Conservation (phyloP, 164 flowering plant species). For the Vitis cinerea region DNA sequence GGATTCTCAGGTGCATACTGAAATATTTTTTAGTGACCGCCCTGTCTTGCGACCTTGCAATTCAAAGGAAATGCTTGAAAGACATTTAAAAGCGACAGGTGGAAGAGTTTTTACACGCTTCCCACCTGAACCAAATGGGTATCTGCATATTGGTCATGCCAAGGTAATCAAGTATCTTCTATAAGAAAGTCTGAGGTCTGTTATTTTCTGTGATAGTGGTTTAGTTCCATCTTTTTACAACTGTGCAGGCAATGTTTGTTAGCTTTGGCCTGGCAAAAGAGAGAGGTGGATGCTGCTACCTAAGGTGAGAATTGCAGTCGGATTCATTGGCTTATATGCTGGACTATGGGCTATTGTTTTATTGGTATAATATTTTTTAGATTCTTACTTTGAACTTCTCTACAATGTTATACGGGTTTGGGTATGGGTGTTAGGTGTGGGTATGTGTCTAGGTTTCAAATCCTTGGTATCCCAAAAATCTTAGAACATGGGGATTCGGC, state of each 20-base stretch:
- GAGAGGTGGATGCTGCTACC: conserved; percentile 82
- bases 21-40: conserved; percentile 77
- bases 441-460: too few species aligned
- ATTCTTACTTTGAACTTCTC: too few species aligned
- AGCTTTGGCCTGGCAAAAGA: conserved; percentile 95
- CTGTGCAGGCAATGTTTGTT: conserved; percentile 91
- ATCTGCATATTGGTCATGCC: conserved; percentile 99
- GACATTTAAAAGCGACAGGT: conserved; percentile 67
- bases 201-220: conserved; percentile 3
- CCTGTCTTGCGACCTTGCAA: conserved; percentile 77
- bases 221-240: conserved; percentile 3
- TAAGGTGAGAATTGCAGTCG: conserved; percentile 51
- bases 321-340: neutral
- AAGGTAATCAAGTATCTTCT: conserved; percentile 50
- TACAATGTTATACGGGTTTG: too few species aligned
- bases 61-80: conserved; percentile 69
- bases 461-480: too few species aligned
- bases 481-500: too few species aligned
- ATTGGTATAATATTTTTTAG: too few species aligned
- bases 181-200: neutral
- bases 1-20: conserved; percentile 83
- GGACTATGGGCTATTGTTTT: too few species aligned
- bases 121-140: conserved; percentile 99
- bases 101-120: conserved; percentile 81
- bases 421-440: too few species aligned